These are phyloP conservation scores for Nannochloropsis salina DNA, from an alignment of 108 stramenopile genomes.

Conservation along the genomic window DNA sequence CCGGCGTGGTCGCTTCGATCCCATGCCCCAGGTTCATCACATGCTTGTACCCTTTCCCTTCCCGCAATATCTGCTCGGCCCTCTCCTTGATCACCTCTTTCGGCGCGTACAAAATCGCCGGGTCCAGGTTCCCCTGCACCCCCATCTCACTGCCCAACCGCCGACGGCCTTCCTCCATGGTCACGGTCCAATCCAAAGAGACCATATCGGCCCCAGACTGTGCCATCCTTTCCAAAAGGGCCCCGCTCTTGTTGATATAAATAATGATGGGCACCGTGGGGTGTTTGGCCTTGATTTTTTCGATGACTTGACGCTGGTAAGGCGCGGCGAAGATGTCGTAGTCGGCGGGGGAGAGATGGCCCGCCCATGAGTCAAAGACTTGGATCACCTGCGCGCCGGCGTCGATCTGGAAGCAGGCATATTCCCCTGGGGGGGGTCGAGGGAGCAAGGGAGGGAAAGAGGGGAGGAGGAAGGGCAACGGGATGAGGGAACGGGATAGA, in stretches of 20 bases:
- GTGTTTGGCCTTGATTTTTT: conserved; percentile 76
- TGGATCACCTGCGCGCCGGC: conserved; percentile 95
- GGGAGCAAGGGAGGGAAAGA: neutral
- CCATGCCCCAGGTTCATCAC: conserved; percentile 98
- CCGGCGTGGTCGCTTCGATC: conserved; percentile 87
- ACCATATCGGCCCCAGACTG: conserved; percentile 89
- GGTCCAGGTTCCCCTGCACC: conserved; percentile 94
- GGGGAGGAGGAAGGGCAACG: neutral
- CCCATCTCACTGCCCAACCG: conserved; percentile 60
- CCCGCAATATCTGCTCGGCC: conserved; percentile 82
- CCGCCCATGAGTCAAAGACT: conserved; percentile 97
- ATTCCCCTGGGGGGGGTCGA: neutral
- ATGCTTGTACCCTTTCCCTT: conserved; percentile 71
- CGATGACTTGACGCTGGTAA: conserved; percentile 69
- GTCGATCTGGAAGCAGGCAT: conserved; percentile 72
- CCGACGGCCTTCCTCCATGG: conserved; percentile 83
- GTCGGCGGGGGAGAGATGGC: conserved; percentile 73
- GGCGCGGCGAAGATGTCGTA: conserved; percentile 89
- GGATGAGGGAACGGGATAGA: neutral
- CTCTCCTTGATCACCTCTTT: conserved; percentile 83
- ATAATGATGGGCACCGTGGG: conserved; percentile 92
- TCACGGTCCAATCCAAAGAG: conserved; percentile 94
- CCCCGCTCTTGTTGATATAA: conserved; percentile 75
- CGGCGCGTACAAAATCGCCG: conserved; percentile 73
- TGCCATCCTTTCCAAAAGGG: conserved; percentile 68